phyloP scores from a whole-genome alignment of 176 grass and related monocot genomes.

The Phyllostachys edulis region DNA sequence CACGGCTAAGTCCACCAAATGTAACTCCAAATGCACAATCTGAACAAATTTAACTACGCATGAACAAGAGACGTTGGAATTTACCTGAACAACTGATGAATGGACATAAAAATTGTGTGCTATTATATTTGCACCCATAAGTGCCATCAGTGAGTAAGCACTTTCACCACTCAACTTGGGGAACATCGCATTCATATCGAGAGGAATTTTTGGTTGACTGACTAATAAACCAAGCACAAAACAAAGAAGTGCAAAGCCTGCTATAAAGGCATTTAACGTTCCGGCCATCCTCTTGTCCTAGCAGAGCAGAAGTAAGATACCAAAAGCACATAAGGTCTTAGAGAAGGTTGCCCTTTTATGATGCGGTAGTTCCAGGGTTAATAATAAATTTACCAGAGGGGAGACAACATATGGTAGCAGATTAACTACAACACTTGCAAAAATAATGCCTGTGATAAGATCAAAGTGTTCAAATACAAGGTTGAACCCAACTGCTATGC shows the following conservation, averaged over 20 bases:
- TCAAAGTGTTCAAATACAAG: constrained; percentile 47
- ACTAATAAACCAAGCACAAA: constrained; percentile 72
- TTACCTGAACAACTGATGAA: constrained; percentile 74
- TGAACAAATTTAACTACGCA: neutral
- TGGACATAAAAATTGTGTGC: constrained; percentile 81
- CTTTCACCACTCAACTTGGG: constrained; percentile 84
- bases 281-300: constrained; percentile 52
- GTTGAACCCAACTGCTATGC: constrained; percentile 63
- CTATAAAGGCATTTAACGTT: constrained; percentile 45
- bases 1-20: neutral
- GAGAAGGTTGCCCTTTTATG: neutral
- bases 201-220: constrained; percentile 76
- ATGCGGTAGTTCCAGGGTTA: neutral
- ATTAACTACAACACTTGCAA: constrained; percentile 48
- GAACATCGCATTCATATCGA: constrained; percentile 66
- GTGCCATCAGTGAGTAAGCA: constrained; percentile 78
- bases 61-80: neutral
- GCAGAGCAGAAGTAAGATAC: neutral
- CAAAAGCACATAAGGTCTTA: constrained; percentile 15
- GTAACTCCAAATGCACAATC: neutral
- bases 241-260: constrained; percentile 61
- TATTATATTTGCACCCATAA: constrained; percentile 85
- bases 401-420: constrained; percentile 42
- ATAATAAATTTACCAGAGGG: constrained; percentile 47
- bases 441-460: constrained; percentile 46